Evolutionary conservation across 1,284 basidiomycete species (phyloP), one percentile per base, ranked within the genome.

Genomic region (Cerioporus squamosus): DNA sequence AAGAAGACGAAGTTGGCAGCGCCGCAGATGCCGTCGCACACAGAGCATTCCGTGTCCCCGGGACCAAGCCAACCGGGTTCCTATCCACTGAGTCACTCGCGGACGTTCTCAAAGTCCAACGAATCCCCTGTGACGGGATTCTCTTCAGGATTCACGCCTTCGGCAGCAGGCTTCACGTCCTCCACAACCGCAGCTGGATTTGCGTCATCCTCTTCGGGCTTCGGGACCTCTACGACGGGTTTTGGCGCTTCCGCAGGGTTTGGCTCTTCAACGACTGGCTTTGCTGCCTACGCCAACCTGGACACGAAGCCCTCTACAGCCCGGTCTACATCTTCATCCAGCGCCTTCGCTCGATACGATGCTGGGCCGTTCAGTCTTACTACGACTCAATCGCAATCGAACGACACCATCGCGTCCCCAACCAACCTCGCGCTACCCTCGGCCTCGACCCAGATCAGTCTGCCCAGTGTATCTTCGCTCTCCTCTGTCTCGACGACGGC

Each of bases 1-100:
- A 68, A 68, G 66, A 68, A 63, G 46, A 15, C 59, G 44, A 68
- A 63, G 50, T 47, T 61, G 2, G 15, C 55, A 8, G 44, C 38
- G 1, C 22, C 46, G 4, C 33, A 59, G 45, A 1, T 52, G n/a
- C 40, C 10, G 1, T n/a, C 42, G 20, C 55, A 55, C 40, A 51
- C 40, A 1, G 53, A 48, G 29, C 45, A 55, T 17, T 52, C 57
- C 1, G 49, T 57, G 3, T 60, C 58, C 10, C 61, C 61, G 1
- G 60, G 39, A 5, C 58, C 49, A 2, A 50, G 33, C 38, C 52
- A 45, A n/a, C 23, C 58, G 0, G 42, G 48, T 1, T 45, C 55
- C 5, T 51, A 55, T 24, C 49, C 58, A 5, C 59, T 52, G 55
- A 57, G 59, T 46, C 31, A 51, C 51, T 61, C 59, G 22, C 51